Evolutionary conservation across 2,329 filamentous ascomycete genomes (phyloP).

Genomic region (Purpureocillium takamizusanense): DNA sequence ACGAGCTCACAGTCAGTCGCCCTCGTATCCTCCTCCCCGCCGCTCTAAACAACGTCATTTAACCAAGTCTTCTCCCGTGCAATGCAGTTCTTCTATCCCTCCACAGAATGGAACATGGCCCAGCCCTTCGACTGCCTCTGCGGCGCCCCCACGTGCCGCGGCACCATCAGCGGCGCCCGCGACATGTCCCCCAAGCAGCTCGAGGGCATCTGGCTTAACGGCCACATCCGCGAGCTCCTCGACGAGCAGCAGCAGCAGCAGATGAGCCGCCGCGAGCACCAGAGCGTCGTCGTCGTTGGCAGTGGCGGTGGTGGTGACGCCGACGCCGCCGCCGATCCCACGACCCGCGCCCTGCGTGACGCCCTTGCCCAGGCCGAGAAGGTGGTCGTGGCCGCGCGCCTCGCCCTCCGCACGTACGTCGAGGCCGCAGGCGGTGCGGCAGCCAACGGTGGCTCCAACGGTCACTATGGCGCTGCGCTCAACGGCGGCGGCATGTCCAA

Average conservation of each 20-base stretch:
- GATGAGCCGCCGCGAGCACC: no score
- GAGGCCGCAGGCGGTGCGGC: constrained; percentile 9
- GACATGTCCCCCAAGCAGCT: constrained; percentile 47
- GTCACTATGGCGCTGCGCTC: constrained; percentile 1
- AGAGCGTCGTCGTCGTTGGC: constrained; percentile 6
- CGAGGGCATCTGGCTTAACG: constrained; percentile 51
- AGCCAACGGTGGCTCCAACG: constrained; percentile 9
- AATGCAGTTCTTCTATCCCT: constrained; percentile 61
- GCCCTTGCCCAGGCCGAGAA: constrained; percentile 37
- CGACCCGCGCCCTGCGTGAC: constrained; percentile 30
- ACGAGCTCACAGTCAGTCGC: constrained; percentile 46
- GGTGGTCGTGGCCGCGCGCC: constrained; percentile 34
- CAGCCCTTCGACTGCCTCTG: constrained; percentile 63
- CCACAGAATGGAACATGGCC: constrained; percentile 66
- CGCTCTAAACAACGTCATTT: background rate
- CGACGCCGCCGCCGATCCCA: constrained; percentile 32
- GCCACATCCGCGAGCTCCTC: constrained; percentile 48
- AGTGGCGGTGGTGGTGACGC: no score
- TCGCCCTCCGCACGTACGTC: constrained; percentile 32
- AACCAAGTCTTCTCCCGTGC: background rate
- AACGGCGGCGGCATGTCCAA: background rate
- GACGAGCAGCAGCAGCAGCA: constrained; percentile 24
- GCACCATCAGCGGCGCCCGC: constrained; percentile 53
- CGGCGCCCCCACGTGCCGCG: constrained; percentile 45
- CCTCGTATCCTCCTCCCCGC: background rate